Evolutionary conservation across 2,329 filamentous ascomycete species (phyloP), one percentile per base, ranked within the genome.

Genomic region (Ophiostoma tasmaniense): DNA sequence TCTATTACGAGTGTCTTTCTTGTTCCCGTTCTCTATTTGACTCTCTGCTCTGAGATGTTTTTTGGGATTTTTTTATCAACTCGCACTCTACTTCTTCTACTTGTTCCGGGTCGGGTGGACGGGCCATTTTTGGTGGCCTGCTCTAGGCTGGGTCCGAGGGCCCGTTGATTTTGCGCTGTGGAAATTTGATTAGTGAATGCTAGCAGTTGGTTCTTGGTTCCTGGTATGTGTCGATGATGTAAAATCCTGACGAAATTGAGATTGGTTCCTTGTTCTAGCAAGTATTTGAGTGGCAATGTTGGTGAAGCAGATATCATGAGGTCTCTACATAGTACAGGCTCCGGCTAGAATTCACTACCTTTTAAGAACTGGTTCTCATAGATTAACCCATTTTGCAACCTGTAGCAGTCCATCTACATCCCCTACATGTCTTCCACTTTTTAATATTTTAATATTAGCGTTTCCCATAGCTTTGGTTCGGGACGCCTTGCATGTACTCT

Each of bases 81-180:
- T 33, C 33, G n/a, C 8, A 8, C 33, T 33, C 33, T 33, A 39
- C 14, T 61, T 30, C 30, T 61, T 61, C 55, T 20, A 61, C 55
- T 61, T 61, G 11, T 8, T 55, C n/a, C 50, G 50, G 50, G 50
- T 28, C 25, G 55, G 55, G 55, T 25, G 55, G 55, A 61, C 55
- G 55, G 25, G 55, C 55, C 55, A 61, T 61, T 30, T 30, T 30
- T 61, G 55, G 55, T 14, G 55, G 55, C 55, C 55, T 55, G 50
- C n/a, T 61, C 55, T 28, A 61, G 55, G 55, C 55, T 30, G 55
- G 55, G 55, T 25, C 55, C 55, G 55, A 17, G 55, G 55, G 55
- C 10, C 55, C 55, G 55, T 25, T 17, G 50, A 3, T 28, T 59
- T 30, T 59, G 45, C 25, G 22, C 52, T 28, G 14, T 42, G 39